A percentile compares a stretch with the other conserved stretches of the same genome.
Conservation (phyloP, 2,329 filamentous ascomycete genomes). For the Aspergillus candidus region DNA sequence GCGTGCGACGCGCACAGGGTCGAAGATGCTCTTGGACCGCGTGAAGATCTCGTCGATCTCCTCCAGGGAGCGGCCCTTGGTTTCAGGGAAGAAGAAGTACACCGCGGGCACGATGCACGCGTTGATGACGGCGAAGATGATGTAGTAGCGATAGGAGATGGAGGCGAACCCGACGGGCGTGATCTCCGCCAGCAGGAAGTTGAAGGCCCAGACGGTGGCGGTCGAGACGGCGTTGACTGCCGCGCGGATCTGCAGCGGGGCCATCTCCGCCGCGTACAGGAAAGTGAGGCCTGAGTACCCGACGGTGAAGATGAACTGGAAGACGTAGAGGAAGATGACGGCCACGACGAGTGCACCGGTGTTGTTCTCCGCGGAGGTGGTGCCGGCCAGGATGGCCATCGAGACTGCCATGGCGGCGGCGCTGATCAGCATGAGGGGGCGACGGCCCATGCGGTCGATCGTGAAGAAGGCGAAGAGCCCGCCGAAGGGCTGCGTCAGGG, state of each 20-base stretch:
- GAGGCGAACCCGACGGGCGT: conserved; percentile 34
- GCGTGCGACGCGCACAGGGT: conserved; percentile 9
- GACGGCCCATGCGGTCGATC: conserved; percentile 6
- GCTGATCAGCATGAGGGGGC: conserved; percentile 30
- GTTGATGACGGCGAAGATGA: conserved; percentile 41
- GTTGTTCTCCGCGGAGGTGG: conserved; percentile 43
- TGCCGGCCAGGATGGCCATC: conserved; percentile 42
- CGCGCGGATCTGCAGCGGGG: conserved; percentile 37
- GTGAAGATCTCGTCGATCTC: conserved; percentile 38
- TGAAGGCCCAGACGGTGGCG: conserved; percentile 36
- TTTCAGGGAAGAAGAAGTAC: conserved; percentile 37
- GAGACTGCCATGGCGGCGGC: conserved; percentile 24
- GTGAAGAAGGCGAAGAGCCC: conserved; percentile 11
- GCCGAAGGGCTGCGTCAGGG: conserved; percentile 32
- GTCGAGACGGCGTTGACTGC: conserved; percentile 54
- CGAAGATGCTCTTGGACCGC: conserved; percentile 24
- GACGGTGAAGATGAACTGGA: conserved; percentile 56
- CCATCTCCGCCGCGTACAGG: conserved; percentile 55
- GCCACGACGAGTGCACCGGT: conserved; percentile 46
- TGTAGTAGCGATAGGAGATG: conserved; percentile 45
- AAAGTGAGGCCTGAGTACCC: conserved; percentile 57
- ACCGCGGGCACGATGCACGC: conserved; percentile 26
- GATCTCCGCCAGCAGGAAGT: conserved; percentile 33
- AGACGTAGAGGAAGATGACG: conserved; percentile 54
- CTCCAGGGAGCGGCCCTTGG: conserved; percentile 34